A percentile compares a stretch with the other conserved stretches of the same genome.
phyloP scores from a whole-genome alignment of 371 early-diverging fungal species.

The Zancudomyces culisetae region DNA sequence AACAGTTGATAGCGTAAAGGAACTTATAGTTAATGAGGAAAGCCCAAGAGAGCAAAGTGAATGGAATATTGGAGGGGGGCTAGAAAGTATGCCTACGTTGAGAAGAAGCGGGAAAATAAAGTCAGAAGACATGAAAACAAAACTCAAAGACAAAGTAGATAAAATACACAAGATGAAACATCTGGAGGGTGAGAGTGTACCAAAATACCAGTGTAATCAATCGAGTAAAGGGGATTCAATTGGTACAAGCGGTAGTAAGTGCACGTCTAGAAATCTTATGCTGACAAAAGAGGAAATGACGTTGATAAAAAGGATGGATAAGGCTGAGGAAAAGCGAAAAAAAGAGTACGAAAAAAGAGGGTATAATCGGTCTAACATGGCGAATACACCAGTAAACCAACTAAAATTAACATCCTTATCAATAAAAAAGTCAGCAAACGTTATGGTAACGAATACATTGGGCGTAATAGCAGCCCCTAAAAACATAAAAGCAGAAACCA shows the following conservation, averaged over 20 bases:
- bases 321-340: background rate
- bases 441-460: background rate
- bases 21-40: no score
- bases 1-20: no score
- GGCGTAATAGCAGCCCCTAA: background rate
- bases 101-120: background rate
- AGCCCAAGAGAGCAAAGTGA: no score
- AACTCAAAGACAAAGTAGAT: background rate
- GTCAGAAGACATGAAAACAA: background rate
- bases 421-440: background rate
- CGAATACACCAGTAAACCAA: no score
- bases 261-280: no score
- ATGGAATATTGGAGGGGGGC: no score
- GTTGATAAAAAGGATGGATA: background rate
- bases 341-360: background rate
- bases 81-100: no score
- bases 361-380: background rate
- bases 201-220: background rate
- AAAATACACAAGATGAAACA: background rate
- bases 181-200: background rate
- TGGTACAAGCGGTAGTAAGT: no score
- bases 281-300: no score
- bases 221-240: no score
- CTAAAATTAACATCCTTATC: background rate
- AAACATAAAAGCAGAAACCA: background rate